Evolutionary conservation across 225 moss, liverwort and hornwort genomes (phyloP).

Genomic region (Anthoceros angustus): DNA sequence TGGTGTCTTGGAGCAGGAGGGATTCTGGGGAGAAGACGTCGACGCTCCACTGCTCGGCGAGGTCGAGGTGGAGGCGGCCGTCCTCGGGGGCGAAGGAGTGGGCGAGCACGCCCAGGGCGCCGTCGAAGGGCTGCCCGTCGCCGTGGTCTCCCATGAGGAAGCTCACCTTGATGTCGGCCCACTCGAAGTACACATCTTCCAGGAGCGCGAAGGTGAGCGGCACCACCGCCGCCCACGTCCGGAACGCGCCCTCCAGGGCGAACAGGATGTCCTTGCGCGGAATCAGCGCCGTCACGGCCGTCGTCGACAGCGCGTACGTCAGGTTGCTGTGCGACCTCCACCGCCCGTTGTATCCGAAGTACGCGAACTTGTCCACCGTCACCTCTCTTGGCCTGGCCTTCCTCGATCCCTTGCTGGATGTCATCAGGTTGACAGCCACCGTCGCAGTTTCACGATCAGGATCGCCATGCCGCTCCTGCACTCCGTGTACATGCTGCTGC

Average conservation of each 20-base stretch:
- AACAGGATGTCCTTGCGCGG: neutral
- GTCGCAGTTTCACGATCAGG: neutral
- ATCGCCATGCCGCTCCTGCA: no score
- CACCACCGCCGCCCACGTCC: neutral
- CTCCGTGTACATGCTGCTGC: no score
- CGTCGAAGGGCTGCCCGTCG: conserved; percentile 5
- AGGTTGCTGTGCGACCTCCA: conserved; percentile 4
- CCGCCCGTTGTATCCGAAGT: neutral
- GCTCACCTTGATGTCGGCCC: conserved; percentile 6
- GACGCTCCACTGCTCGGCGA: conserved; percentile 2
- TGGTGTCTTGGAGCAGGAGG: neutral
- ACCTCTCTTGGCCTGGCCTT: neutral
- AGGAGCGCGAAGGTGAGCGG: neutral
- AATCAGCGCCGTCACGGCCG: neutral
- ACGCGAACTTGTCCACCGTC: neutral
- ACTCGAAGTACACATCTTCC: neutral
- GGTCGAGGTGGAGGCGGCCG: neutral
- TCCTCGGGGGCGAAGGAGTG: conserved; percentile 3
- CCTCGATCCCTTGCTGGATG: neutral
- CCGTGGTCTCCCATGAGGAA: neutral
- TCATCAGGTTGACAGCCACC: neutral
- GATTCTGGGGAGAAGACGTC: neutral
- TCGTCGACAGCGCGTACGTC: neutral
- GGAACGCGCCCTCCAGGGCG: neutral
- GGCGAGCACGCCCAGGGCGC: neutral